Evolutionary conservation across 306 rosid species (phyloP).

Genomic region (Rubus parviflorus): DNA sequence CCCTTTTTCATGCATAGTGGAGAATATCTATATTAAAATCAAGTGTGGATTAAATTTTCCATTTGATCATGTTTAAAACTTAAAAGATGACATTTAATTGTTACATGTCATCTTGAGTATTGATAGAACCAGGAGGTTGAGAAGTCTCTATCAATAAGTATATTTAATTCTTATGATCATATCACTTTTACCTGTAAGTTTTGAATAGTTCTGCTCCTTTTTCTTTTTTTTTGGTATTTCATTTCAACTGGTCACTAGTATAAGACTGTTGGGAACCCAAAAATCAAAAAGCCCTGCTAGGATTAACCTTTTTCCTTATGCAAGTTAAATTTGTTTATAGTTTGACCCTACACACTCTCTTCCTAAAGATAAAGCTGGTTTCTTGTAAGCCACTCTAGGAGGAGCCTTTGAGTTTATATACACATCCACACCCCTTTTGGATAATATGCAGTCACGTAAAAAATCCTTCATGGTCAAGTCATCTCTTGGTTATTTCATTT

Average conservation of each 20-base stretch:
- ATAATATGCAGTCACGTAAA: conserved; percentile 33
- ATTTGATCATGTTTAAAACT: conserved; percentile 5
- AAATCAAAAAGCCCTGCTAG: neutral
- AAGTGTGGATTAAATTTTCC: neutral
- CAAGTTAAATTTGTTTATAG: conserved; percentile 18
- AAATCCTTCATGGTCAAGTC: conserved; percentile 42
- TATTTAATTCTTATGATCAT: neutral
- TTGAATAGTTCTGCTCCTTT: conserved; percentile 12
- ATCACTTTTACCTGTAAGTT: conserved; percentile 37
- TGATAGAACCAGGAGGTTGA: conserved; percentile 10
- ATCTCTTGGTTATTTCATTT: conserved; percentile 33
- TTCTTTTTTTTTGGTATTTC: neutral
- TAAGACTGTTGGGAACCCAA: neutral
- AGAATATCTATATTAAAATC: neutral
- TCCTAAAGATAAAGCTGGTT: conserved; percentile 48
- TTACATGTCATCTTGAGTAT: conserved; percentile 1
- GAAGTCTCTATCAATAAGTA: conserved; percentile 14
- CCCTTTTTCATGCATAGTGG: conserved; percentile 1
- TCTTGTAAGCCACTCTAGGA: conserved; percentile 83
- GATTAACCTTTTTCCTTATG: neutral
- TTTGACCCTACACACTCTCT: conserved; percentile 31
- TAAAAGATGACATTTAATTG: neutral
- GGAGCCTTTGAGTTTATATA: conserved; percentile 33
- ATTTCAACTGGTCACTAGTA: neutral
- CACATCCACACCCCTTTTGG: conserved; percentile 12